Base-by-base conservation (phyloP, 2,329 filamentous ascomycete species). In the Magnaporthiopsis poae region DNA sequence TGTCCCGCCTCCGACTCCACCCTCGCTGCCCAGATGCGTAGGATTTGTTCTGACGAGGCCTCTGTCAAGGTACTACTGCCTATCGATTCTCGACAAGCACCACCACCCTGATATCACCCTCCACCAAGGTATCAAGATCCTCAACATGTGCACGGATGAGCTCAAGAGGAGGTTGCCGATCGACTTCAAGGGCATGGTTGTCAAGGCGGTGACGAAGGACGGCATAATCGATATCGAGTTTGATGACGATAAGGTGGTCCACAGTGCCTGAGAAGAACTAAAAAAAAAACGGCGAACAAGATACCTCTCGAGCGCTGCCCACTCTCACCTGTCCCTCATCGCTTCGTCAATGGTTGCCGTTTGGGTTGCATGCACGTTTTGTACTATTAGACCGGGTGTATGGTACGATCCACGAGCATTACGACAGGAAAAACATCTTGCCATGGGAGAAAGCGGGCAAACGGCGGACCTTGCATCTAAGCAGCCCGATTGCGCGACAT, bases 21-120 rank as follows among this genome's bases (percentile, higher is more conserved):
- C 33, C 18, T 56, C 21, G 2, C 46, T 56, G 7, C 46, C 18
- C 9, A 11, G 46, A 2, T n/a, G 46, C 21, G 8, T 56, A 8
- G 46, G 21, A 11, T 4, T 56, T 9, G 21, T 56, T 25, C 39
- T 61, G 29, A 59, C 21, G n/a, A n/a, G 12, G 46, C 7, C 21
- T 12, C 33, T 39, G 29, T 63, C 31, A 46, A 92, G 88, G 80
- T 98, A 98, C 84, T 99, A 99, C 84, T 99, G 95, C 78, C 85
- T 99, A 69, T 96, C 92, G 8, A 96, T 96, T 72, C 87, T 99
- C 65, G 95, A 99, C 82, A 99, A 99, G 83, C 95, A 99, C 78
- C 95, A 99, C 78, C 91, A 97, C 75, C 94, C 95, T 63, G 90
- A 97, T 75, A 98, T 99, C 78, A 86, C 85, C 69, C 88, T 95